Base-by-base conservation (phyloP, 768 basidiomycete species). In the Tylopilus intermedius region DNA sequence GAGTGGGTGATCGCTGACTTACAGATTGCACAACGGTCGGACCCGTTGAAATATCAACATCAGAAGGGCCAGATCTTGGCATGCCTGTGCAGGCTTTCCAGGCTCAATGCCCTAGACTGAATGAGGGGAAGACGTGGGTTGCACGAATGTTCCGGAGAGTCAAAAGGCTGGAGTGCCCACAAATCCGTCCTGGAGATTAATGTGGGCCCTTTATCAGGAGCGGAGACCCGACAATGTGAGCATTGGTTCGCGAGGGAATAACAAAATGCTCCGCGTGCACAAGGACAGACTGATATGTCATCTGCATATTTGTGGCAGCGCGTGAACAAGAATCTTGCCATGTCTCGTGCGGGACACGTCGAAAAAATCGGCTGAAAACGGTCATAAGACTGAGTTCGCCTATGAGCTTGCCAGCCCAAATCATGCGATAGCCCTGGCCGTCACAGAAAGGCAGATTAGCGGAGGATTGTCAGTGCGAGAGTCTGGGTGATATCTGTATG, bases 231-330 rank as follows among this genome's bases (percentile, higher is more conserved):
- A 8, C 39, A 30, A 5, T 22, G 27, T 52, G 39, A 30, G 39
- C 49, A 44, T 53, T 29, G 14, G 30, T 24, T 48, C 6, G 21
- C 44, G 46, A 57, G 55, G 50, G 53, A 61, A 61, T 41, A 15
- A 21, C 29, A 53, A 45, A 4, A 32, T 32, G 41, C n/a, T 45
- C 47, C 59, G 49, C 48, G 50, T 57, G 53, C n/a, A 38, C 35
- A 24, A 29, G 11, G 8, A 50, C 37, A 30, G 38, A 11, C 13
- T 33, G n/a, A 41, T 44, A 41, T 42, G 40, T 22, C 49, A 10
- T 51, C 40, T 42, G 40, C 22, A 5, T 49, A 46, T 47, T 41
- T 49, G 43, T 51, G 38, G 32, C 42, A 55, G 51, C 46, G 58
- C 49, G 49, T 45, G 61, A 50, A 52, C 15, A 33, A 29, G 48